Base-by-base conservation (phyloP, 345 rosid species). In the Citrus maxima region DNA sequence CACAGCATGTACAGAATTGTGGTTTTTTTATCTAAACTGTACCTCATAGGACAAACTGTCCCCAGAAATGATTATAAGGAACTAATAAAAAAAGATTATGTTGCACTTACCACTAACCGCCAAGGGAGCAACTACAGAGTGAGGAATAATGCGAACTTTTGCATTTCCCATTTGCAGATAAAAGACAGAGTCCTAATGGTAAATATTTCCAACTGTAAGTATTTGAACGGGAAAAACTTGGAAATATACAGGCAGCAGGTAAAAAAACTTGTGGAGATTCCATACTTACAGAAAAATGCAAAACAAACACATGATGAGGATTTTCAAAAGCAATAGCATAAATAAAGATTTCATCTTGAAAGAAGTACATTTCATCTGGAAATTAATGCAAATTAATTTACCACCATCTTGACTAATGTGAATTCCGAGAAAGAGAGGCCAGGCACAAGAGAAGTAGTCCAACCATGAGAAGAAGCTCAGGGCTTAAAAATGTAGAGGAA, bases 91-190 rank as follows among this genome's bases (percentile, higher is more conserved):
- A 27, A 55, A 35, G 14, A 74, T 22, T 54, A 7, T 28, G 79
- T 38, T 27, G 18, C 13, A 77, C 93, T 90, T 85, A 94, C 98
- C 90, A 67, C 98, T 91, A 13, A 93, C 95, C 42, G 98, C 96
- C 79, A 94, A 82, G 22, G 97, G 97, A 83, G 92, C 84, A 37
- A 85, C 73, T 40, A 81, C 88, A 1, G 89, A 80, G 76, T 90
- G 93, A 81, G 95, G 93, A 74, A 95, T 82, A 66, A 64, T 78
- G 60, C 98, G 93, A 70, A 84, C 87, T 85, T 92, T 93, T 77
- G 89, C 93, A 67, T 89, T 85, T 81, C 90, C 95, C 86, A 90
- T 79, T 78, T 87, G 85, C 81, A 93, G 71, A 79, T 77, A 38
- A 46, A 87, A 80, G 61, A 87, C 67, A 63, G 89, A 86, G 61